Conservation (phyloP, 2,329 filamentous ascomycete species). For the Lasiodiplodia sp. region DNA sequence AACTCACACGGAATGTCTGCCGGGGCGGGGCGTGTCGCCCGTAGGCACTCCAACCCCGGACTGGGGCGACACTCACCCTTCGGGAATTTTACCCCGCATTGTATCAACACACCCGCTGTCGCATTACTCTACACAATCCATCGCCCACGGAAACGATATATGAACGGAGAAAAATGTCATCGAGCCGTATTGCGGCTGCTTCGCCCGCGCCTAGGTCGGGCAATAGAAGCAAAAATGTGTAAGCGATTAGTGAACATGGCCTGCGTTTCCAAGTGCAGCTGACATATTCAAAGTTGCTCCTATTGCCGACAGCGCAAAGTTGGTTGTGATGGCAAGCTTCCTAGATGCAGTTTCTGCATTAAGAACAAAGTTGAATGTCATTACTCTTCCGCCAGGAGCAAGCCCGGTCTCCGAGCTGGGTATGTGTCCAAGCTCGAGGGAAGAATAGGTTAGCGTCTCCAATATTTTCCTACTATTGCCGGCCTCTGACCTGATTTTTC, state of each 20-base stretch:
- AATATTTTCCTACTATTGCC: background rate
- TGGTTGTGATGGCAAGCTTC: slow-evolving; percentile 37
- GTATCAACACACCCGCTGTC: no score
- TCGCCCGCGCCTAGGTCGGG: background rate
- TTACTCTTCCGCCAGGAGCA: slow-evolving; percentile 33
- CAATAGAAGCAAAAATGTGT: slow-evolving; percentile 35
- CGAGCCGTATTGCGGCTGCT: background rate
- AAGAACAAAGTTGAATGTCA: slow-evolving; percentile 37
- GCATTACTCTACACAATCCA: no score
- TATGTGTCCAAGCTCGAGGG: slow-evolving; percentile 49
- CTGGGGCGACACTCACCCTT: no score
- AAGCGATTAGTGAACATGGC: background rate
- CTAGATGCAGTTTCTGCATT: slow-evolving; percentile 36
- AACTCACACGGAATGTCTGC: no score
- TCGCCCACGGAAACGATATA: no score
- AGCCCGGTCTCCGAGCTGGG: slow-evolving; percentile 53
- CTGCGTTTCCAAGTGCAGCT: background rate
- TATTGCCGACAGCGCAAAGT: slow-evolving; percentile 40
- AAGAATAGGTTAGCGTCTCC: slow-evolving; percentile 40
- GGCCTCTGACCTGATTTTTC: slow-evolving; percentile 1
- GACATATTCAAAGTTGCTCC: slow-evolving; percentile 34
- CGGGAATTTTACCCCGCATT: no score
- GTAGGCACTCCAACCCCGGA: no score
- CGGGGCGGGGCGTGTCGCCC: no score
- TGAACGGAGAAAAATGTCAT: background rate